A percentile compares a stretch with the other conserved stretches of the same genome.
Conservation (phyloP, 306 rosid species). For the Echinosophora koreensis region DNA sequence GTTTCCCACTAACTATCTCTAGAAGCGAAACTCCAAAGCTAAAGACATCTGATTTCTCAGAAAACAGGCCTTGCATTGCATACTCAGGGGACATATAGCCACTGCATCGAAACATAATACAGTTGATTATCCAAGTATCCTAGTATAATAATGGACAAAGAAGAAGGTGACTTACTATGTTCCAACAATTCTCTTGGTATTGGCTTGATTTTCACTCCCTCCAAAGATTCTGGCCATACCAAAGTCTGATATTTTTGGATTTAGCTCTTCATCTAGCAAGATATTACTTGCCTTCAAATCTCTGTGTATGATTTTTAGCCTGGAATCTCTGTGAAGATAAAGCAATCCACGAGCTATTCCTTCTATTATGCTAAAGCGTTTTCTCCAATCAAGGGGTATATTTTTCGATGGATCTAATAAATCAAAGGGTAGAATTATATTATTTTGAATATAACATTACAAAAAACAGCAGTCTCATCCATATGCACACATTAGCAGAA, state of each 20-base stretch:
- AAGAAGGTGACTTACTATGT: constrained; percentile 26
- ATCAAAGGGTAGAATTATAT: neutral
- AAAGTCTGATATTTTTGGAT: constrained; percentile 41
- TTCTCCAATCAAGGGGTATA: constrained; percentile 24
- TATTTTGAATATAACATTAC: neutral
- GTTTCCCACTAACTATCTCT: constrained; percentile 47
- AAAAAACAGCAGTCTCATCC: neutral
- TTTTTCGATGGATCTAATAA: constrained; percentile 3
- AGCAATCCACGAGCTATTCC: constrained; percentile 39
- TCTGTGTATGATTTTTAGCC: constrained; percentile 36
- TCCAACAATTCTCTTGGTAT: constrained; percentile 23
- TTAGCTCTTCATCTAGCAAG: neutral
- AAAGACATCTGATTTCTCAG: constrained; percentile 50
- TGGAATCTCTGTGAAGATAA: constrained; percentile 38
- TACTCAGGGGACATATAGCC: constrained; percentile 52
- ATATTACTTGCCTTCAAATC: constrained; percentile 42
- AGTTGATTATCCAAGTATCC: neutral
- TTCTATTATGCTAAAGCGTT: constrained; percentile 22
- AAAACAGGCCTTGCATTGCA: constrained; percentile 44
- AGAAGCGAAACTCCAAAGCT: constrained; percentile 49
- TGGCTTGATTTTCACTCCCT: constrained; percentile 20
- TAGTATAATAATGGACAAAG: neutral
- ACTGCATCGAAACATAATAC: constrained; percentile 18
- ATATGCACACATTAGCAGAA: neutral
- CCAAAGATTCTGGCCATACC: constrained; percentile 44